Base-by-base conservation (phyloP, 306 rosid genomes). In the Coriaria nepalensis region DNA sequence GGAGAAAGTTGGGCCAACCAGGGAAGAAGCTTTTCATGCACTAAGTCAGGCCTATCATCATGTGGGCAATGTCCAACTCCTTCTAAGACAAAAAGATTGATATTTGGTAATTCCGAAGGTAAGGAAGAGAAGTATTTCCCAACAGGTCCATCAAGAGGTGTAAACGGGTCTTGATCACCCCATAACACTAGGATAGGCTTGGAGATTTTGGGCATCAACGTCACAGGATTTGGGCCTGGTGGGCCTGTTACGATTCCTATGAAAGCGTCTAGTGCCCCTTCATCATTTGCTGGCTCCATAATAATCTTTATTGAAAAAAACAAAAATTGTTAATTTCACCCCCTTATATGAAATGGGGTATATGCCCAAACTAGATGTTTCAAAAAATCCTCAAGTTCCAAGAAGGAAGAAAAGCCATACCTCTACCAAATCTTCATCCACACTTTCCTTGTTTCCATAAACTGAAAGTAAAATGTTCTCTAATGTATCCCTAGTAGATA, bases 31-130 rank as follows among this genome's bases (percentile, higher is more conserved):
- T 72, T 83, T 51, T 81, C 68, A 59, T 88, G 96, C 7, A 88
- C 96, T 52, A 73, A 59, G 6, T 70, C 76, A 52, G 96, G 96
- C 50, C 72, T 76, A 40, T 88, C 97, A 60, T 88, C 95, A 60
- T 88, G 97, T 10, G 97, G 97, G 43, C 95, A 88, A 40, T 88
- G 97, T 43, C 95, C 97, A 52, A 78, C 95, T 15, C 97, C 97
- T 64, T 74, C 71, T 33, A 88, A 62, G 4, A 88, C 59, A 33
- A 50, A 74, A 32, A 88, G 79, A 40, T 68, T 61, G 5, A 88
- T 80, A 63, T 78, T 76, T 52, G 71, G 65, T 47, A 47, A 54
- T 40, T 64, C 72, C 43, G 78, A 55, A 49, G 93, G 78, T 33
- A 88, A 47, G 32, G 75, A 57, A 34, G 78, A 57, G 53, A 88